Evolutionary conservation across 179 eudicot genomes (phyloP), one percentile per base, ranked within the genome.

Genomic region (Vitellaria paradoxa): DNA sequence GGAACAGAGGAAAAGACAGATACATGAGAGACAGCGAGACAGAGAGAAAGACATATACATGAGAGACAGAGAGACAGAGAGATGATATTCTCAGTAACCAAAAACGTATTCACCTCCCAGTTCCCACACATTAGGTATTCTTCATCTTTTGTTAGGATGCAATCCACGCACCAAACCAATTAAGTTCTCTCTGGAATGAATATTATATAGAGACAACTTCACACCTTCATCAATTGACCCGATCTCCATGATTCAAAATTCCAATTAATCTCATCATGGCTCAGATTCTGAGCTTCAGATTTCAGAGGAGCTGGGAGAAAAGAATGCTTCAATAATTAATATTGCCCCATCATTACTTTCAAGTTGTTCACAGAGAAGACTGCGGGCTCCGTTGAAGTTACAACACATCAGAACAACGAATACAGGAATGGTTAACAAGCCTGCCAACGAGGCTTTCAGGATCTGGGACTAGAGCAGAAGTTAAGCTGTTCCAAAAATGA

Each of bases 401-500:
- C 79, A 91, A 68, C 76, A 86, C 77, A 75, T 92, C 96, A 71
- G 83, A 71, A 82, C 97, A 92, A 68, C 72, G 91, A 75, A 90
- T 86, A 68, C 97, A 92, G 40, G 71, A 64, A 17, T 59, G 86
- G 79, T 89, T 86, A 45, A 92, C 74, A 78, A 91, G 82, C 78
- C 83, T 86, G 21, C 88, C 87, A 63, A 86, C 89, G 75, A 92
- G 83, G 85, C 97, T 91, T 11, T 86, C 88, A 0, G 92, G 85
- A 80, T 91, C 97, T 49, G 97, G 97, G 83, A 93, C 84, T 18
- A 92, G 83, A 81, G 90, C 87, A 70, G 87, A 86, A 53, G 95
- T 92, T 76, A 87, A 40, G 72, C 90, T 85, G 81, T 91, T 89
- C 97, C 97, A 92, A 61, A 86, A 83, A 85, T 93, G 97, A 81